These are phyloP conservation scores for Linnemannia elongata DNA, from an alignment of 192 early-diverging fungal genomes.

Conservation along the genomic window DNA sequence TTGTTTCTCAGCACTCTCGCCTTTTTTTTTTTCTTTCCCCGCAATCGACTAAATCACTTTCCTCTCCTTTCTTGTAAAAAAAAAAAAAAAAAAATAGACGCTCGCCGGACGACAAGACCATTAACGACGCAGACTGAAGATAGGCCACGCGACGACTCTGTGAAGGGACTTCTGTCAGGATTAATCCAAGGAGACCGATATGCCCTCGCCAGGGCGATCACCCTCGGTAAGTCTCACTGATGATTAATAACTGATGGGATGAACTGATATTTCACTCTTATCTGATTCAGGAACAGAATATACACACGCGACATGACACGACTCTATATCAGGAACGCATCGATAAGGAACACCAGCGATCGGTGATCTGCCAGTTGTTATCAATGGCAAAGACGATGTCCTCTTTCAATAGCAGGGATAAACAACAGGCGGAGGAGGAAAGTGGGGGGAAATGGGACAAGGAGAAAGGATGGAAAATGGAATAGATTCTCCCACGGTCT, in stretches of 20 bases:
- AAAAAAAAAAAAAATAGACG: neutral
- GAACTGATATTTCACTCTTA: neutral
- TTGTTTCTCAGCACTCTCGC: neutral
- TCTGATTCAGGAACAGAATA: neutral
- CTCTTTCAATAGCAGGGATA: no score
- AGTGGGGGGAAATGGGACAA: neutral
- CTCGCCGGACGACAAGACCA: neutral
- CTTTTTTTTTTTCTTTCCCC: neutral
- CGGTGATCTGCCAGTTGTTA: no score
- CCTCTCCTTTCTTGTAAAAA: neutral
- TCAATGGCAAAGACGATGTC: no score
- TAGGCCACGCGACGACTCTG: constrained; percentile 41
- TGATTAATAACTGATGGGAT: neutral
- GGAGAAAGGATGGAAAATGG: neutral
- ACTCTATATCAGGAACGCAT: no score
- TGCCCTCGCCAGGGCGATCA: constrained; percentile 73
- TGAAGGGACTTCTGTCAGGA: constrained; percentile 50
- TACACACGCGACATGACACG: neutral
- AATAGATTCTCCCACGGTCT: constrained; percentile 14
- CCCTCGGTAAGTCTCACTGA: constrained; percentile 62
- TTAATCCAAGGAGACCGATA: constrained; percentile 59
- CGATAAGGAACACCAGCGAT: no score
- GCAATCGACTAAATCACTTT: neutral
- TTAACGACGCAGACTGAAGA: neutral
- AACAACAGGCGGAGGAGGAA: no score